Percentiles rank a stretch among this genome's conserved stretches.
phyloP scores from a whole-genome alignment of 2,329 filamentous ascomycete genomes.

The Claviceps capensis region DNA sequence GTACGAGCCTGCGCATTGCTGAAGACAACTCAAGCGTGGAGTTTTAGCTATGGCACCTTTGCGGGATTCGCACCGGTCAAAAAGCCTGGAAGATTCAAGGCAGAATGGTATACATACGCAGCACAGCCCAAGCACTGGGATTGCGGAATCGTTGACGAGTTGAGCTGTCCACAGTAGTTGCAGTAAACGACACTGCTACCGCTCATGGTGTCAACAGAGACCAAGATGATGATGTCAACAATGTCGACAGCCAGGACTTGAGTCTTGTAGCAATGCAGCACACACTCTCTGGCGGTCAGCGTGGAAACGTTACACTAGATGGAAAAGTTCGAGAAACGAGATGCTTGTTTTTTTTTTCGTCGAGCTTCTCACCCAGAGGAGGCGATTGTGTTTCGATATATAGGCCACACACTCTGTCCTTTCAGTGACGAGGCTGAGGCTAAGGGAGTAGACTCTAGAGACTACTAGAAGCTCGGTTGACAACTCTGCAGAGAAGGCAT shows the following conservation, averaged over 20 bases:
- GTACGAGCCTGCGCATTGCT: not conserved
- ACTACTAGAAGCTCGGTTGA: not conserved
- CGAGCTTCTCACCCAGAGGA: not conserved
- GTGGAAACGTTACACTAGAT: not conserved
- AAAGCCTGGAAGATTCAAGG: not conserved
- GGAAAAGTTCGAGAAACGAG: not conserved
- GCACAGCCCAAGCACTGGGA: slow-evolving; percentile 11
- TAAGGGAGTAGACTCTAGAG: not conserved
- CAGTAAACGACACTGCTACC: slow-evolving; percentile 3
- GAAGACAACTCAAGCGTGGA: not conserved
- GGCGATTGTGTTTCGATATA: not conserved
- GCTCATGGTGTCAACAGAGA: not conserved
- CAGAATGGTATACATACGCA: slow-evolving; percentile 4
- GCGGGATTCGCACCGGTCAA: not conserved
- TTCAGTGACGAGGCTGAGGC: not conserved
- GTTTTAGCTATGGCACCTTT: not conserved
- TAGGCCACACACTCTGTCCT: not conserved
- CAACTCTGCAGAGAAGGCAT: not conserved
- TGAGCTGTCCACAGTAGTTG: slow-evolving; percentile 9
- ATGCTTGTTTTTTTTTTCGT: not conserved
- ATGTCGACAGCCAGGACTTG: not conserved
- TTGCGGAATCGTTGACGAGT: slow-evolving; percentile 7
- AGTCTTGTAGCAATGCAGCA: not conserved
- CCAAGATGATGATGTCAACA: not conserved
- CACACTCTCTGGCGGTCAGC: not conserved